phyloP scores from a whole-genome alignment of 192 early-diverging fungal genomes.

The Coemansia sp. region DNA sequence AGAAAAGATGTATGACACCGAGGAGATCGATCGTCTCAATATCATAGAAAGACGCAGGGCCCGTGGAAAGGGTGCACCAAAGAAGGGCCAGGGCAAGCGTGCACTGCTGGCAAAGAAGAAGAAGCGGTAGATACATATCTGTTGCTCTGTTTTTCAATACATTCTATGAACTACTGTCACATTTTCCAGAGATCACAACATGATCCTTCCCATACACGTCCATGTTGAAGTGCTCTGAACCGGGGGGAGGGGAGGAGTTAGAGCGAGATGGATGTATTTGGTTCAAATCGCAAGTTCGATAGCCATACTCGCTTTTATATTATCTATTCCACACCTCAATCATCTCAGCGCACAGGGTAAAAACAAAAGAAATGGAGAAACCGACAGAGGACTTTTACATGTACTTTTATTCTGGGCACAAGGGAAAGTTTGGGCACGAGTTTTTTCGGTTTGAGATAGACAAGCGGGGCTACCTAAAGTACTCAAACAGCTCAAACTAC shows the following conservation, averaged over 20 bases:
- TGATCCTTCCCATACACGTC: too few species aligned
- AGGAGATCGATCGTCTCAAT: conserved; percentile 68
- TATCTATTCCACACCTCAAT: not conserved
- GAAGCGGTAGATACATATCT: conserved; percentile 6
- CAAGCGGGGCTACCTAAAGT: conserved; percentile 82
- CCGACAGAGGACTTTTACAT: conserved; percentile 33
- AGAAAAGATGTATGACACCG: conserved; percentile 49
- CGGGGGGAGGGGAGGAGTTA: too few species aligned
- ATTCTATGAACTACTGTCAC: too few species aligned
- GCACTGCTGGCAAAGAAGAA: conserved; percentile 49
- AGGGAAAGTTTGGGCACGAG: conserved; percentile 96
- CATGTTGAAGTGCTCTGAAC: too few species aligned
- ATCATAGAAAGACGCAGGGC: conserved; percentile 65
- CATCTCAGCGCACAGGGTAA: not conserved
- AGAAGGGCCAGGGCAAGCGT: conserved; percentile 62
- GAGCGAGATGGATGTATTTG: too few species aligned
- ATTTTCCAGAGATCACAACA: not conserved
- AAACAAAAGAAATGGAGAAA: not conserved
- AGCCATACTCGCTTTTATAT: not conserved
- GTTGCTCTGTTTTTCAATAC: not conserved
- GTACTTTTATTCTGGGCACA: conserved; percentile 74
- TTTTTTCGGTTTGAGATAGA: conserved; percentile 97
- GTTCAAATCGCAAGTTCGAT: not conserved
- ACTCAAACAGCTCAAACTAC: conserved; percentile 98
- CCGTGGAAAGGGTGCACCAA: conserved; percentile 76